A percentile compares a stretch with the other conserved stretches of the same genome.
These are phyloP conservation scores for Paraphoma chrysanthemicola DNA, from an alignment of 2,329 filamentous ascomycete genomes.

Conservation along the genomic window DNA sequence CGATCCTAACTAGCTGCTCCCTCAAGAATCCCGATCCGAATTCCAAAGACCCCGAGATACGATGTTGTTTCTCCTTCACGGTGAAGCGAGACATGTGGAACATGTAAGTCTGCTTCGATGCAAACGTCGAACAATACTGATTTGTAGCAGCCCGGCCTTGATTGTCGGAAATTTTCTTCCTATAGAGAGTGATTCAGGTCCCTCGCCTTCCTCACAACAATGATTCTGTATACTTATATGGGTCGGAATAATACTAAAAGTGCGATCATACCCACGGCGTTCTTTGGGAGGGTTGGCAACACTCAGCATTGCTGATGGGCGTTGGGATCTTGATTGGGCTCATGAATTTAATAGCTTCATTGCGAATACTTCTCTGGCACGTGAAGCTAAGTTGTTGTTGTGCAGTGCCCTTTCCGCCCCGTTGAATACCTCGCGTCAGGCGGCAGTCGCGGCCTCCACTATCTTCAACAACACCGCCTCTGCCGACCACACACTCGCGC, in stretches of 20 bases:
- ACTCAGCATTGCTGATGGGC: too few relatives aligned
- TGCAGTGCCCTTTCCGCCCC: constrained; percentile 4
- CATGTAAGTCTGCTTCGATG: constrained; percentile 70
- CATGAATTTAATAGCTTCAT: background rate
- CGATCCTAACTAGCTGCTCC: constrained; percentile 90
- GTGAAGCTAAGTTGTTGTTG: background rate
- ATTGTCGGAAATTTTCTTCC: constrained; percentile 98
- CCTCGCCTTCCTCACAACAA: constrained; percentile 18
- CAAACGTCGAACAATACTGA: constrained; percentile 37
- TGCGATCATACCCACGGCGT: background rate
- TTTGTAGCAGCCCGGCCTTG: constrained; percentile 70
- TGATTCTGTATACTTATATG: constrained; percentile 1
- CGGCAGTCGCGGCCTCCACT: background rate
- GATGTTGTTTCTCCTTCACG: constrained; percentile 97
- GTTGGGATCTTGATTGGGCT: too few relatives aligned
- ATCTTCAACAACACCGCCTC: too few relatives aligned
- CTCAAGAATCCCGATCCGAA: constrained; percentile 74
- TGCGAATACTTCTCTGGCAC: background rate
- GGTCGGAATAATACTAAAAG: background rate
- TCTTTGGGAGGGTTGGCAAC: background rate
- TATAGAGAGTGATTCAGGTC: constrained; percentile 57
- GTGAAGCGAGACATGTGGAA: constrained; percentile 95
- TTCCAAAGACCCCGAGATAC: constrained; percentile 75
- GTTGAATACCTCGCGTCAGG: background rate
- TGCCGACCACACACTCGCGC: too few relatives aligned